These are phyloP conservation scores for Scolecobasidium constrictum DNA, from an alignment of 2,329 filamentous ascomycete species.

Conservation along the genomic window DNA sequence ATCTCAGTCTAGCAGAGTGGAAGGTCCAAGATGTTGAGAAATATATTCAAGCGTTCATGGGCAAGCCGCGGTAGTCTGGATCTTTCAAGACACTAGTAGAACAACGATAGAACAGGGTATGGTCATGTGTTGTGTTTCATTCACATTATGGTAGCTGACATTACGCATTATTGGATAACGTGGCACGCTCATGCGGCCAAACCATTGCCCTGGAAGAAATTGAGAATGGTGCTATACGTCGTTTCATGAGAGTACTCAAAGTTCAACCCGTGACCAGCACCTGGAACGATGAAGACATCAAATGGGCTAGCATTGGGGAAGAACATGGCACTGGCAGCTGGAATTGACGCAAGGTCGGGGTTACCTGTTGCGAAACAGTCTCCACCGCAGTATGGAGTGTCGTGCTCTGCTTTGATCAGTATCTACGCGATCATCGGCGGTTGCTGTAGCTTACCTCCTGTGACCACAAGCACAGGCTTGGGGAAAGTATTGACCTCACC, in stretches of 20 bases:
- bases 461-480: neutral
- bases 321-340: neutral
- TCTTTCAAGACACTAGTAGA: too few species aligned
- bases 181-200: neutral
- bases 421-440: too few species aligned
- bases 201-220: neutral
- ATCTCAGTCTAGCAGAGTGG: too few species aligned
- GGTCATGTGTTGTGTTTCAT: too few species aligned
- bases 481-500: neutral
- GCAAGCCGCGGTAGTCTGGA: too few species aligned
- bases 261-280: constrained; percentile 9
- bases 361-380: constrained; percentile 3
- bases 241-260: neutral
- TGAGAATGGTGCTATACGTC: constrained; percentile 1
- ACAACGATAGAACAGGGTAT: too few species aligned
- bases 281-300: constrained; percentile 3
- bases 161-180: too few species aligned
- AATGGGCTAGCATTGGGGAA: constrained; percentile 1
- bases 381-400: constrained; percentile 23
- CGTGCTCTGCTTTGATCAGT: constrained; percentile 1
- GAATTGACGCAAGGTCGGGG: neutral
- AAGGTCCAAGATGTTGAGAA: too few species aligned
- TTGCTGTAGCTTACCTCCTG: neutral
- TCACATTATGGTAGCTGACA: too few species aligned
- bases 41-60: too few species aligned